A percentile compares a stretch with the other conserved stretches of the same genome.
These are phyloP conservation scores for Inga oerstediana DNA, from an alignment of 306 rosid species.

Conservation along the genomic window DNA sequence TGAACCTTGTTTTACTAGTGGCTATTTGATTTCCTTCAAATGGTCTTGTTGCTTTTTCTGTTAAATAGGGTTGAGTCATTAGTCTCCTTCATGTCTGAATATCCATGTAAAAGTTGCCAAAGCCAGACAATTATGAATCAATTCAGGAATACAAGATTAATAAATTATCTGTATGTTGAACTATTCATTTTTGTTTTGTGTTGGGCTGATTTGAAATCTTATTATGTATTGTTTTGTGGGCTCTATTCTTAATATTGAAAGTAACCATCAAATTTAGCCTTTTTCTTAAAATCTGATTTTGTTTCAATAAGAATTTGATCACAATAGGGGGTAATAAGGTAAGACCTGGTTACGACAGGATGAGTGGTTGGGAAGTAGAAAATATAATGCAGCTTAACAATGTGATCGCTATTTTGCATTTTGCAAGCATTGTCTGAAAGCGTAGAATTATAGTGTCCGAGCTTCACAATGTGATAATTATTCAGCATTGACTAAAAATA, in stretches of 20 bases:
- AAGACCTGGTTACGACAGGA: not conserved
- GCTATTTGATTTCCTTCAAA: constrained; percentile 15
- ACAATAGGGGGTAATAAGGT: not conserved
- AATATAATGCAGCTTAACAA: not conserved
- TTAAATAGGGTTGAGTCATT: not conserved
- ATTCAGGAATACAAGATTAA: not conserved
- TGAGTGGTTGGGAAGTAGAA: not conserved
- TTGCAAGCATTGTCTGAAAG: not conserved
- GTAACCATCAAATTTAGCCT: not conserved
- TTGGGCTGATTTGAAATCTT: not conserved
- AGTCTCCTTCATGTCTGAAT: not conserved
- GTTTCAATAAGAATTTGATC: not conserved
- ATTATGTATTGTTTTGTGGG: not conserved
- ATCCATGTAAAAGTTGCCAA: not conserved
- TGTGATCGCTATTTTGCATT: not conserved
- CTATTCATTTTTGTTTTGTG: not conserved
- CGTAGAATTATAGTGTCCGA: not conserved
- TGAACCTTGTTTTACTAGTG: constrained; percentile 7
- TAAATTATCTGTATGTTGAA: not conserved
- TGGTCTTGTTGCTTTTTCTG: not conserved
- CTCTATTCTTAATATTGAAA: not conserved
- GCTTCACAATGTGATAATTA: not conserved
- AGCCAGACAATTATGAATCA: not conserved
- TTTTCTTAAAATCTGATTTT: not conserved
- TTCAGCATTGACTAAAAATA: not conserved